Base-by-base conservation (phyloP, 805 yeast genomes). In the Metschnikowia cerradonensis region DNA sequence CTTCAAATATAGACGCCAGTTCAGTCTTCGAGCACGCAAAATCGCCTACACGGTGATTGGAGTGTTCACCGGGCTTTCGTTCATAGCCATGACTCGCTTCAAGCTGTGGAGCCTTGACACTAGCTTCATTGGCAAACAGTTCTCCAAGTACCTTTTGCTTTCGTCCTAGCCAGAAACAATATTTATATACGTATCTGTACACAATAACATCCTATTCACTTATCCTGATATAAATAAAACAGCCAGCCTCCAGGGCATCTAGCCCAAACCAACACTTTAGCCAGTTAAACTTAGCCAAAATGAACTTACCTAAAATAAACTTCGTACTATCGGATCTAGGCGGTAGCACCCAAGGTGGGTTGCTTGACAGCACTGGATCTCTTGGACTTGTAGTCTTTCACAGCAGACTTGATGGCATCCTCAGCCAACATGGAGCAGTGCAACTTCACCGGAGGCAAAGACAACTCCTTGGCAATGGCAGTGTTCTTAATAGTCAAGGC, bases 381-480 rank as follows among this genome's bases (percentile, higher is more conserved):
- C 84, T 94, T 94, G 47, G 90, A 71, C 71, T 82, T 84, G 79
- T 92, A 94, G 71, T 94, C 98, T 74, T 89, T 90, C 60, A 94
- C 90, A 13, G 99, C 99, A 48, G 91, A 84, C 78, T 94, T 92
- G 70, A 94, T 94, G 47, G 99, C 99, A 65, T 94, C 99, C 71
- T 94, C 99, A 15, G 99, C 99, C 63, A 94, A 79, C 99, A 94
- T 94, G 15, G 97, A 90, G 70, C 99, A 94, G 68, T 94, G 99
- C 62, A 94, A 79, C 70, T 94, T 94, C 50, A 94, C 98, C 1
- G 99, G 99, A 19, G 99, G 99, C 62, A 94, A 79, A 52, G 92
- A 83, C 62, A 94, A 79, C 70, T 94, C 99, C 70, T 88, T 87
- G 45, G 99, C 99, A 61, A 94, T 94, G 53, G 85, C 85, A 6